Evolutionary conservation across 495 filamentous ascomycete genomes (phyloP).

Genomic region (Thermochaetoides thermophila): DNA sequence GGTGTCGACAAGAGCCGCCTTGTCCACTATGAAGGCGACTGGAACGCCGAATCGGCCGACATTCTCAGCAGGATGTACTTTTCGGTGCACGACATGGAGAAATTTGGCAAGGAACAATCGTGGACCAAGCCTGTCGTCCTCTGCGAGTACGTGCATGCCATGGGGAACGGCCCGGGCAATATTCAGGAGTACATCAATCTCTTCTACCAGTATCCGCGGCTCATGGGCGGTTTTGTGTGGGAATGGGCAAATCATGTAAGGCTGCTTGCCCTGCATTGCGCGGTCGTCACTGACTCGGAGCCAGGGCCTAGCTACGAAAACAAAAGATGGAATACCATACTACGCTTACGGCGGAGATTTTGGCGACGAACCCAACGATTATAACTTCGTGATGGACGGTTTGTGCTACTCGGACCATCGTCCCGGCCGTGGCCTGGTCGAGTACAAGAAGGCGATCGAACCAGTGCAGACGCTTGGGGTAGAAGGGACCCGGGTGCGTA

Average conservation of each 20-base stretch:
- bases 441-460: conserved; percentile 46
- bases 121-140: conserved; percentile 44
- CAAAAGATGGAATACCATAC: conserved; percentile 34
- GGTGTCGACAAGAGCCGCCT: conserved; percentile 38
- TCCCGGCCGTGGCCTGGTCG: conserved; percentile 42
- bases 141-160: conserved; percentile 56
- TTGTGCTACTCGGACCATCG: conserved; percentile 41
- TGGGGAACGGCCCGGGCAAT: conserved; percentile 58
- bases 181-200: conserved; percentile 49
- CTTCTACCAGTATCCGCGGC: conserved; percentile 39
- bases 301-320: conserved; percentile 42
- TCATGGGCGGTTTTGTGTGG: conserved; percentile 61
- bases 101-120: conserved; percentile 25
- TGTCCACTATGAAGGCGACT: conserved; percentile 54
- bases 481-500: conserved; percentile 10
- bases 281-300: no score
- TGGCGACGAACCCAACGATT: conserved; percentile 49
- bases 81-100: conserved; percentile 32
- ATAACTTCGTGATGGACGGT: conserved; percentile 54
- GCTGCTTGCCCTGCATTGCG: no score
- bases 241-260: conserved; percentile 65
- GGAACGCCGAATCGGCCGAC: conserved; percentile 42
- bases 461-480: conserved; percentile 29
- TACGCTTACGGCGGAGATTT: conserved; percentile 59
- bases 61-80: conserved; percentile 57